Conservation (phyloP, 2,329 filamentous ascomycete genomes). For the Talaromyces sp. region DNA sequence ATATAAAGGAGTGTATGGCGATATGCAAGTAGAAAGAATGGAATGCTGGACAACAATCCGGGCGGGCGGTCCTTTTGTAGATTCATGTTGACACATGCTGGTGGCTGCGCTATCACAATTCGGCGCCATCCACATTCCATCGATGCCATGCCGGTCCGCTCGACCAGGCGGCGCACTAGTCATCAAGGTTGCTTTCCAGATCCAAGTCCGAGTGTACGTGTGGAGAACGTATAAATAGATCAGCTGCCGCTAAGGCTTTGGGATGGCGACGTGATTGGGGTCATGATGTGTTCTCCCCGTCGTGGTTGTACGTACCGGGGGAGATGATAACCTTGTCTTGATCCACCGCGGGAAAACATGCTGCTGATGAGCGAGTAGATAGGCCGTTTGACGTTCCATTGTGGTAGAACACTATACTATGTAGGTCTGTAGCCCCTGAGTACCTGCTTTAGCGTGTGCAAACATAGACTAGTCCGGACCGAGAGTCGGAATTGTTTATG, state of each 20-base stretch:
- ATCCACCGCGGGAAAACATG: not conserved
- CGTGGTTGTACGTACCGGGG: not conserved
- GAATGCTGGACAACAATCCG: not conserved
- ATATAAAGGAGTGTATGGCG: conserved; percentile 15
- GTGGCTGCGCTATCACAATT: not conserved
- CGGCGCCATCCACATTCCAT: not conserved
- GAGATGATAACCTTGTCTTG: not conserved
- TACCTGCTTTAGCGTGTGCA: not conserved
- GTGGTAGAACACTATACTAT: not conserved
- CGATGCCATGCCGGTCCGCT: not conserved
- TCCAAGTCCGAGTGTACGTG: conserved; percentile 1
- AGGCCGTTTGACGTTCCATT: conserved; percentile 10
- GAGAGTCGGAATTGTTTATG: not conserved
- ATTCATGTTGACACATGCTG: not conserved
- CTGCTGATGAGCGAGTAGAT: not conserved
- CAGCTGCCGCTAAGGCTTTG: not conserved
- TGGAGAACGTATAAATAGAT: not conserved
- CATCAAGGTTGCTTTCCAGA: conserved; percentile 7
- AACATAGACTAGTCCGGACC: not conserved
- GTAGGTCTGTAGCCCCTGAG: not conserved
- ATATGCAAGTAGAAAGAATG: not conserved
- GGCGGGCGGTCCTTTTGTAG: conserved; percentile 3
- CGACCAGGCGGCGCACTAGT: not conserved
- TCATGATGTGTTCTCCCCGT: not conserved
- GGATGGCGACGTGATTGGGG: not conserved